phyloP scores from a whole-genome alignment of 139 green algal species.

The Auxenochlorella pyrenoidosa region DNA sequence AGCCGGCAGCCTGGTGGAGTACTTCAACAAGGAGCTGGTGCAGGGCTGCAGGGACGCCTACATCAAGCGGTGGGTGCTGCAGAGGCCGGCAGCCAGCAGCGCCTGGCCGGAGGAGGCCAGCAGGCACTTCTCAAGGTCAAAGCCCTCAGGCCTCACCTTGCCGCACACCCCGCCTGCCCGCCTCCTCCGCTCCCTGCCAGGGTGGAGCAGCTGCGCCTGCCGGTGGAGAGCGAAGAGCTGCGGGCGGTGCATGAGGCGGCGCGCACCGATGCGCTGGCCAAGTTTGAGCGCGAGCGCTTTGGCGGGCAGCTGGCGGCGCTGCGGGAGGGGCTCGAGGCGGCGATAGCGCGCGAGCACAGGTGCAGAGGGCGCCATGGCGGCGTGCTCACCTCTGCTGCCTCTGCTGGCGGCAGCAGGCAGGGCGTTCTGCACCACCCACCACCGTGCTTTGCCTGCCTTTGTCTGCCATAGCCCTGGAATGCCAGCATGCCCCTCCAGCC shows the following conservation, averaged over 20 bases:
- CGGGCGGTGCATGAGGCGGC: constrained; percentile 29
- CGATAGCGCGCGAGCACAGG: constrained; percentile 55
- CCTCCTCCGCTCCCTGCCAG: background rate
- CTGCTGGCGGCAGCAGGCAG: background rate
- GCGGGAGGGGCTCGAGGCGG: constrained; percentile 46
- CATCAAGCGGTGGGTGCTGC: background rate
- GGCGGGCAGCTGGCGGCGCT: constrained; percentile 53
- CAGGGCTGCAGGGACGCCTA: constrained; percentile 41
- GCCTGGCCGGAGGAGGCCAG: background rate
- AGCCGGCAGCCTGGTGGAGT: constrained; percentile 74
- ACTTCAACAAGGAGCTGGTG: constrained; percentile 78
- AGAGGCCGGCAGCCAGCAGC: too few species aligned
- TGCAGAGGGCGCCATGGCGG: background rate
- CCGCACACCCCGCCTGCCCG: background rate
- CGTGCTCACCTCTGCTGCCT: too few species aligned
- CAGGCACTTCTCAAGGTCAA: too few species aligned
- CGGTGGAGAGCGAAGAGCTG: constrained; percentile 58
- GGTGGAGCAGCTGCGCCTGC: constrained; percentile 58
- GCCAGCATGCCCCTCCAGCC: background rate
- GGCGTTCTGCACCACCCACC: too few species aligned
- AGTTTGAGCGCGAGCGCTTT: constrained; percentile 67
- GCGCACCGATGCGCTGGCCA: constrained; percentile 6
- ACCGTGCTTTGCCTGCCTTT: too few species aligned
- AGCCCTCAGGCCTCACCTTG: background rate
- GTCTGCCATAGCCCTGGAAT: background rate